Conservation (phyloP, 2,329 filamentous ascomycete species). For the Nannizziopsis barbatae region DNA sequence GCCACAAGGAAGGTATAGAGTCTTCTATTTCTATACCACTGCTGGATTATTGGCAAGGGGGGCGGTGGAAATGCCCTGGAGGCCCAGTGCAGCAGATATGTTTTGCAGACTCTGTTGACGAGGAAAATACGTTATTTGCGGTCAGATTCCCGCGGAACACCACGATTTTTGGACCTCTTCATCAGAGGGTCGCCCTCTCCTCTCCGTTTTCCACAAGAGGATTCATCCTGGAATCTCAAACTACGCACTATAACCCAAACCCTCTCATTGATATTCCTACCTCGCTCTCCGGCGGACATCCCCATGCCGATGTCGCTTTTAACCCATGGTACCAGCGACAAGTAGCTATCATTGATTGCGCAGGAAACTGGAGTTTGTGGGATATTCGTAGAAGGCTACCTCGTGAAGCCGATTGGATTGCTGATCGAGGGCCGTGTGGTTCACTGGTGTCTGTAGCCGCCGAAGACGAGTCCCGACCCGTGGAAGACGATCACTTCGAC, state of each 20-base stretch:
- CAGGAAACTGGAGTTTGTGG: slow-evolving; percentile 45
- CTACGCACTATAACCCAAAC: slow-evolving; percentile 37
- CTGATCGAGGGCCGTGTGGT: slow-evolving; percentile 23
- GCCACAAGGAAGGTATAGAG: slow-evolving; percentile 21
- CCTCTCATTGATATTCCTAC: slow-evolving; percentile 36
- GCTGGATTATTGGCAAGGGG: slow-evolving; percentile 33
- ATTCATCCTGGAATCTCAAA: slow-evolving; percentile 12
- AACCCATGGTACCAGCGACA: slow-evolving; percentile 50
- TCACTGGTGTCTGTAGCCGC: slow-evolving; percentile 20
- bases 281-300: slow-evolving; percentile 34
- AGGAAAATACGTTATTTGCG: slow-evolving; percentile 38
- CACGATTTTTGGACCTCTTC: slow-evolving; percentile 38
- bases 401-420: slow-evolving; percentile 22
- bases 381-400: slow-evolving; percentile 28
- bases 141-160: slow-evolving; percentile 39
- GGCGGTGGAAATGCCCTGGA: slow-evolving; percentile 40
- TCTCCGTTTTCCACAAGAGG: slow-evolving; percentile 15
- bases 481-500: slow-evolving; percentile 25
- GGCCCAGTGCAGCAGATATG: slow-evolving; percentile 45
- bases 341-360: slow-evolving; percentile 44
- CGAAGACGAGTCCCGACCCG: slow-evolving; percentile 6
- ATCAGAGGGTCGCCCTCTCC: slow-evolving; percentile 24
- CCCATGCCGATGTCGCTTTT: slow-evolving; percentile 47
- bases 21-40: slow-evolving; percentile 30
- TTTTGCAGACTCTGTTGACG: slow-evolving; percentile 38